Evolutionary conservation across 2,329 filamentous ascomycete species (phyloP), one percentile per base, ranked within the genome.

Genomic region (Atkinsonella hypoxylon): DNA sequence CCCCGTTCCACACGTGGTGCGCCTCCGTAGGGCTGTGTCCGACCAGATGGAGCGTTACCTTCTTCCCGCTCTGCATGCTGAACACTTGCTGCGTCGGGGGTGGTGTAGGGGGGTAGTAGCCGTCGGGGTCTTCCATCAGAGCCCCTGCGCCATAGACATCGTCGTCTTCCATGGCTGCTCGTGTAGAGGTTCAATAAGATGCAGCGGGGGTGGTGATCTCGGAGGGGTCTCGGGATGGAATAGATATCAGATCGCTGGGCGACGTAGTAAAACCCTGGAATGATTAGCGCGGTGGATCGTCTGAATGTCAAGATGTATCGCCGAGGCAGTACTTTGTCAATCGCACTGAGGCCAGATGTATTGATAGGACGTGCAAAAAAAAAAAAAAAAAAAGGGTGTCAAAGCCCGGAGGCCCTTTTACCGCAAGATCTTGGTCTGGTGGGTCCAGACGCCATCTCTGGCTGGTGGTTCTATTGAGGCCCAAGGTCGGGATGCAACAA

Each of bases 1-100:
- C 84, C 54, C 88, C 90, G 66, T 96, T 94, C 91, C 91, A 97
- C 31, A 96, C 77, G 56, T 87, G 78, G 67, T 96, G 88, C 15
- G 88, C 90, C 79, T 94, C 95, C 13, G 94, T 78, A 22, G 89
- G 87, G 71, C 87, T 91, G 67, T 87, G 83, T 53, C 90, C 90
- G 43, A 95, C 87, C 69, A 96, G 79, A 59, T 87, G 81, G 56
- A 95, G 77, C 47, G 73, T 79, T 56, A 94, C 70, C 30, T 72
- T 71, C 56, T 80, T 64, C 53, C 86, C 87, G 36, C 78, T 80
- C 51, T 79, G 70, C 63, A 91, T 78, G 20, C 75, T 79, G 71
- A 94, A 85, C 42, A 80, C 76, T 55, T 86, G 81, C 54, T 79
- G 81, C 2, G 85, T 91, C 8, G 88, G 82, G 45, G 83, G 78